Conservation (phyloP, 768 basidiomycete genomes). For the Phylloporus sp. region DNA sequence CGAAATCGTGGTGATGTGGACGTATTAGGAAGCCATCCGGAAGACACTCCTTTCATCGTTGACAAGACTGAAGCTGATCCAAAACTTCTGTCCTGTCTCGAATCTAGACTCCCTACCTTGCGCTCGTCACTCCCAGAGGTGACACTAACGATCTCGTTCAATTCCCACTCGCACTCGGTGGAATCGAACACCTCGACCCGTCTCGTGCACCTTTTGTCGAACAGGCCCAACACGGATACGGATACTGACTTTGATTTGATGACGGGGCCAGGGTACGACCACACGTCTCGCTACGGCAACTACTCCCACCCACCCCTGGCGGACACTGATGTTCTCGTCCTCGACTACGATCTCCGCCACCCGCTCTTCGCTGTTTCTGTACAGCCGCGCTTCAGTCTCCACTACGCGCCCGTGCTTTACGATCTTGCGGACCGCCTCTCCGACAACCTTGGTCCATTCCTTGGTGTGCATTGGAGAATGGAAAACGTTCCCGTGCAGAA, state of each 20-base stretch:
- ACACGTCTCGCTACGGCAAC: constrained; percentile 12
- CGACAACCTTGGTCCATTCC: constrained; percentile 36
- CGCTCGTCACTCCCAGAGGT: constrained; percentile 2
- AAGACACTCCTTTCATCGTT: constrained; percentile 1
- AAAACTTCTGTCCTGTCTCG: constrained; percentile 20
- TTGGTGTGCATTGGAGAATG: constrained; percentile 57
- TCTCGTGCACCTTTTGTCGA: constrained; percentile 17
- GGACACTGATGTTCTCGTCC: constrained; percentile 42
- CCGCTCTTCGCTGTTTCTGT: constrained; percentile 34
- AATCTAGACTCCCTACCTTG: constrained; percentile 14
- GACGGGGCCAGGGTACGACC: constrained; percentile 12
- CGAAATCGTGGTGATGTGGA: constrained; percentile 3
- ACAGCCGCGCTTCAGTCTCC: constrained; percentile 20
- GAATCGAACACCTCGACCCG: constrained; percentile 9
- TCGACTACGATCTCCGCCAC: constrained; percentile 52
- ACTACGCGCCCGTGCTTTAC: constrained; percentile 43
- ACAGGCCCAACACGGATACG: background rate
- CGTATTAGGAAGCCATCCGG: background rate
- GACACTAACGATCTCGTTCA: constrained; percentile 11
- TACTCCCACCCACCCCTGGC: constrained; percentile 18
- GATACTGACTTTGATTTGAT: constrained; percentile 3
- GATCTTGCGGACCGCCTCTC: constrained; percentile 39
- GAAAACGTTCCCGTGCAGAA: constrained; percentile 42
- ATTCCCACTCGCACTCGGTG: background rate
- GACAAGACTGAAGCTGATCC: constrained; percentile 6